Conservation (phyloP, 441 rosid genomes). For the Rhodomyrtus psidioides region DNA sequence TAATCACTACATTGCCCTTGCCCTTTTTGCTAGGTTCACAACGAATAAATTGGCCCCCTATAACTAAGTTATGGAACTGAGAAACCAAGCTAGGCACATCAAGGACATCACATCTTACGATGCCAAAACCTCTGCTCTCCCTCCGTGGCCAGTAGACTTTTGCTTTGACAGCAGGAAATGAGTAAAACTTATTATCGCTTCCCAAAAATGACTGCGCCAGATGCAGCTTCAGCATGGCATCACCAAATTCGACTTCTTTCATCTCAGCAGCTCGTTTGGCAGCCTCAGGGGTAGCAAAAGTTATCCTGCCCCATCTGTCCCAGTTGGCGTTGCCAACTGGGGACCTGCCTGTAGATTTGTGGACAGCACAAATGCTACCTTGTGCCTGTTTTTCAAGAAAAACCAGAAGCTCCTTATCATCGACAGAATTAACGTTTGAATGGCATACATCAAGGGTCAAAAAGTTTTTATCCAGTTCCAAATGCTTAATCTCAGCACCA, state of each 20-base stretch:
- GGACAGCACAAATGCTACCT: slow-evolving; percentile 49
- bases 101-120: slow-evolving; percentile 25
- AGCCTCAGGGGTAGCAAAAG: slow-evolving; percentile 55
- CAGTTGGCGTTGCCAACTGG: slow-evolving; percentile 36
- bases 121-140: slow-evolving; percentile 37
- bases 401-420: slow-evolving; percentile 64
- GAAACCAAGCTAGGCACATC: slow-evolving; percentile 25
- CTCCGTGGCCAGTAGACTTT: slow-evolving; percentile 54
- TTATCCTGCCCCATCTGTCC: slow-evolving; percentile 63
- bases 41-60: slow-evolving; percentile 25
- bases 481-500: slow-evolving; percentile 88
- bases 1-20: slow-evolving; percentile 22
- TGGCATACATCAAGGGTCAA: slow-evolving; percentile 57
- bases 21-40: slow-evolving; percentile 19
- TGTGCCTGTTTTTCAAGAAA: slow-evolving; percentile 51
- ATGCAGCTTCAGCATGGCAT: slow-evolving; percentile 39
- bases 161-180: slow-evolving; percentile 56
- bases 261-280: slow-evolving; percentile 48
- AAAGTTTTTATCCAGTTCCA: slow-evolving; percentile 68
- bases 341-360: slow-evolving; percentile 29
- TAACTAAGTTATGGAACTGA: slow-evolving; percentile 26
- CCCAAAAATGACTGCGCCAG: slow-evolving; percentile 39
- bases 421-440: slow-evolving; percentile 27
- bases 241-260: slow-evolving; percentile 39
- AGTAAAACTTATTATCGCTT: slow-evolving; percentile 29